These are phyloP conservation scores for Candida morakotiae DNA, from an alignment of 805 yeast genomes.

Conservation along the genomic window DNA sequence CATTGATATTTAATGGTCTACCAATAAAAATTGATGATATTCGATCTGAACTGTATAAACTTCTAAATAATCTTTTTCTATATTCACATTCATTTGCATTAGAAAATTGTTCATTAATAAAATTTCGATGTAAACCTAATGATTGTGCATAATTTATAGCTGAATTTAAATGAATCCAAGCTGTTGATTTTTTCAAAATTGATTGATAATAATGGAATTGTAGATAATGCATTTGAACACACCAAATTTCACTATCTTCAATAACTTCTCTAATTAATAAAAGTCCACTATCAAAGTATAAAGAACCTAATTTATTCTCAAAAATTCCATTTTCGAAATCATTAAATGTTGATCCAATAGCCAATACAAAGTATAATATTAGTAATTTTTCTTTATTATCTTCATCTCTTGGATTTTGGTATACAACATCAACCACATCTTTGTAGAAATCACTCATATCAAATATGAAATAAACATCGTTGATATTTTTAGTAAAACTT, in stretches of 20 bases:
- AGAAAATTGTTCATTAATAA: slow-evolving; percentile 27
- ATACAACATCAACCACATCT: slow-evolving; percentile 24
- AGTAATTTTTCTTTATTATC: slow-evolving; percentile 19
- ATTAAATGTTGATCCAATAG: slow-evolving; percentile 36
- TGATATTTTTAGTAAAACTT: slow-evolving; percentile 35
- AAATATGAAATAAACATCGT: slow-evolving; percentile 36
- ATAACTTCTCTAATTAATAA: slow-evolving; percentile 23
- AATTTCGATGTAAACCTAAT: slow-evolving; percentile 36
- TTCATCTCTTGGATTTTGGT: slow-evolving; percentile 20
- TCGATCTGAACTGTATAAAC: slow-evolving; percentile 29
- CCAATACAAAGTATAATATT: slow-evolving; percentile 34
- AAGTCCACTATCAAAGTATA: slow-evolving; percentile 33
- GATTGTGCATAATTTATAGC: slow-evolving; percentile 42
- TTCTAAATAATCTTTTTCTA: slow-evolving; percentile 10
- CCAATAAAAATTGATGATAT: slow-evolving; percentile 33
- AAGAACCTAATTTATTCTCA: slow-evolving; percentile 21
- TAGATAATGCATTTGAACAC: slow-evolving; percentile 37
- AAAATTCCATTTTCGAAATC: slow-evolving; percentile 18
- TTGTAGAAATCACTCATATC: slow-evolving; percentile 28
- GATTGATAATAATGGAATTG: slow-evolving; percentile 37
- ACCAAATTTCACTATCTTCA: slow-evolving; percentile 41
- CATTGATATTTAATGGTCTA: slow-evolving; percentile 31
- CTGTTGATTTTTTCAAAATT: slow-evolving; percentile 34
- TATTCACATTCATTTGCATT: slow-evolving; percentile 8
- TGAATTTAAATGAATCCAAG: slow-evolving; percentile 41